These are phyloP conservation scores for Pythium aristosporum DNA, from an alignment of 352 stramenopile genomes.

Conservation along the genomic window DNA sequence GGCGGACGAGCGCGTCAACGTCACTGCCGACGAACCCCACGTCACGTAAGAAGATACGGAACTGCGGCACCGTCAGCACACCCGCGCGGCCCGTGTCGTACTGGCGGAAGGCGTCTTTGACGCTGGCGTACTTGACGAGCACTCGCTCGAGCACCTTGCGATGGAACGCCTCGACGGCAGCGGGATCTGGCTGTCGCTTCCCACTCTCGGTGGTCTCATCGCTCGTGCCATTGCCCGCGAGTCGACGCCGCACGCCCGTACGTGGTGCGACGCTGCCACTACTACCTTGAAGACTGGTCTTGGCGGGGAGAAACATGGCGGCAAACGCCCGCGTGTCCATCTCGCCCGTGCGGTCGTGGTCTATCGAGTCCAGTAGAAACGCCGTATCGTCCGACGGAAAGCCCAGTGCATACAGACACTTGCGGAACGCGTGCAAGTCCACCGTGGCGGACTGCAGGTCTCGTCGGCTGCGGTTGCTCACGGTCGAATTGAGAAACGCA, in stretches of 20 bases:
- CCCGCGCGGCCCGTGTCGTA: slow-evolving; percentile 55
- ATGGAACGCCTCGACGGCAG: slow-evolving; percentile 41
- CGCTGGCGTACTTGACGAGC: slow-evolving; percentile 45
- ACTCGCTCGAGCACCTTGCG: slow-evolving; percentile 59
- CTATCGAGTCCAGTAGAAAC: slow-evolving; percentile 32
- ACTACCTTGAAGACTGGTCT: not conserved
- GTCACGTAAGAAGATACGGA: slow-evolving; percentile 50
- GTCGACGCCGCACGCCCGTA: not conserved
- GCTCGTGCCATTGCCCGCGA: slow-evolving; percentile 3
- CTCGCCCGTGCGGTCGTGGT: slow-evolving; percentile 18
- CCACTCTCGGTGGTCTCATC: slow-evolving; percentile 9
- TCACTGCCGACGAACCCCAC: slow-evolving; percentile 53
- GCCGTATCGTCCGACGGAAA: slow-evolving; percentile 30
- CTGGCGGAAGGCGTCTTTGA: slow-evolving; percentile 68
- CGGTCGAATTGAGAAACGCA: slow-evolving; percentile 23
- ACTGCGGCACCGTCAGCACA: slow-evolving; percentile 44
- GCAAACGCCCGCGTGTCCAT: slow-evolving; percentile 27
- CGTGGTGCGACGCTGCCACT: not conserved
- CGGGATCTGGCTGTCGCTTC: not conserved
- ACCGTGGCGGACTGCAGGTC: slow-evolving; percentile 7
- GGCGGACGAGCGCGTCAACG: slow-evolving; percentile 45
- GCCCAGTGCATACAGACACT: slow-evolving; percentile 40
- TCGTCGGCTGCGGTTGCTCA: not conserved
- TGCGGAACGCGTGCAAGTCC: slow-evolving; percentile 31
- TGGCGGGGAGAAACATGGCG: slow-evolving; percentile 26